A percentile compares a stretch with the other conserved stretches of the same genome.
phyloP scores from a whole-genome alignment of 768 basidiomycete genomes.

The Mycena chlorophos region DNA sequence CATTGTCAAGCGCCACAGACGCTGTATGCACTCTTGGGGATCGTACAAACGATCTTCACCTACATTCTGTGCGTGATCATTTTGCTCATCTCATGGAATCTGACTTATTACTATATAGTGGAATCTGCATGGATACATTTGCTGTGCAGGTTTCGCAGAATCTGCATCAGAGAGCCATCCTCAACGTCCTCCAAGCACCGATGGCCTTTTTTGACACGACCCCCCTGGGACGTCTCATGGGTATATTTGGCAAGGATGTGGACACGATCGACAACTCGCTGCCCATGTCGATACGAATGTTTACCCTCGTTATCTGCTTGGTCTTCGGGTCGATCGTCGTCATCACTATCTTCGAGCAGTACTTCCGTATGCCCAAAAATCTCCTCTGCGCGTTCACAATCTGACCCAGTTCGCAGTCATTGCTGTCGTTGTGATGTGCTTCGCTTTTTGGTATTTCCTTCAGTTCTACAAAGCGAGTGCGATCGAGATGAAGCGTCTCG shows the following conservation, averaged over 20 bases:
- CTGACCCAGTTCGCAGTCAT: conserved; percentile 41
- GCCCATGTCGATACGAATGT: conserved; percentile 57
- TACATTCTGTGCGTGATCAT: conserved; percentile 49
- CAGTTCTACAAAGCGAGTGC: conserved; percentile 71
- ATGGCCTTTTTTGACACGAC: conserved; percentile 76
- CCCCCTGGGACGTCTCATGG: conserved; percentile 52
- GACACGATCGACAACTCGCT: conserved; percentile 64
- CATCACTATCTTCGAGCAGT: conserved; percentile 60
- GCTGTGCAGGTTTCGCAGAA: conserved; percentile 61
- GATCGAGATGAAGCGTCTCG: conserved; percentile 59
- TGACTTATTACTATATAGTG: conserved; percentile 33
- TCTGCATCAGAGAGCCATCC: conserved; percentile 57
- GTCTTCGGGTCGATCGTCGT: conserved; percentile 55
- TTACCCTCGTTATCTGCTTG: conserved; percentile 52
- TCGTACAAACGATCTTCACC: conserved; percentile 56
- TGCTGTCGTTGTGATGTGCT: conserved; percentile 50
- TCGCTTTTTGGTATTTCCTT: conserved; percentile 68
- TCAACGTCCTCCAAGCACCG: conserved; percentile 64
- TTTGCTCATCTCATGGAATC: not conserved
- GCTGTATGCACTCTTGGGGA: conserved; percentile 61
- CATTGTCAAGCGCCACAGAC: no score
- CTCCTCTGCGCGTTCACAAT: not conserved
- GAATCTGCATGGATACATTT: conserved; percentile 54
- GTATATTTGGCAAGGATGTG: conserved; percentile 67
- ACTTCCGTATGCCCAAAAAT: conserved; percentile 46